phyloP scores from a whole-genome alignment of 225 moss, liverwort and hornwort species.

The Lunularia cruciata region DNA sequence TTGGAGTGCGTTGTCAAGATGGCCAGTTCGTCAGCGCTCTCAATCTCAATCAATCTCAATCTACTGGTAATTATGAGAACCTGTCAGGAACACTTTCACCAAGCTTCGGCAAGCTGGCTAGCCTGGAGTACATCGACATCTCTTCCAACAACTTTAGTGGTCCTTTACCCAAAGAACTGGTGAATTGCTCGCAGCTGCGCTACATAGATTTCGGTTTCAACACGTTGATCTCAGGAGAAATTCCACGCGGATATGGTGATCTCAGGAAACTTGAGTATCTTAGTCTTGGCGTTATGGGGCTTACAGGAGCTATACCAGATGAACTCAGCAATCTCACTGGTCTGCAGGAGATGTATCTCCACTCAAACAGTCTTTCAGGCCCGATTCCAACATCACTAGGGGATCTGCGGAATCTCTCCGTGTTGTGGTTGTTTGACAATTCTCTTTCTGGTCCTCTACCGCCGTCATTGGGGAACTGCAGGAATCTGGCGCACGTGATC shows the following conservation, averaged over 20 bases:
- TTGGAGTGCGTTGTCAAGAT: neutral
- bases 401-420: neutral
- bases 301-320: conserved; percentile 4
- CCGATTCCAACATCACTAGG: neutral
- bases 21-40: neutral
- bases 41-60: conserved; percentile 25
- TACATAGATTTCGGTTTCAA: neutral
- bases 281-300: neutral
- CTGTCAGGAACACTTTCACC: conserved; percentile 57
- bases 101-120: conserved; percentile 49
- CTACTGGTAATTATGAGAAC: neutral
- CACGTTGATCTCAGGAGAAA: conserved; percentile 36
- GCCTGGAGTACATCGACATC: conserved; percentile 46
- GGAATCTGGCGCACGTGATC: neutral
- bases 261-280: conserved; percentile 33
- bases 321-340: conserved; percentile 16
- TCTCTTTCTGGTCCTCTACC: conserved; percentile 17
- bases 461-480: conserved; percentile 7
- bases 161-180: conserved; percentile 28
- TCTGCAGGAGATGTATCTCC: neutral
- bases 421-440: neutral
- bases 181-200: conserved; percentile 26
- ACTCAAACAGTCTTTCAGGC: conserved; percentile 9
- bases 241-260: conserved; percentile 49
- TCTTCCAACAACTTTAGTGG: conserved; percentile 40